phyloP scores from a whole-genome alignment of 306 rosid species.

The Malus orientalis region DNA sequence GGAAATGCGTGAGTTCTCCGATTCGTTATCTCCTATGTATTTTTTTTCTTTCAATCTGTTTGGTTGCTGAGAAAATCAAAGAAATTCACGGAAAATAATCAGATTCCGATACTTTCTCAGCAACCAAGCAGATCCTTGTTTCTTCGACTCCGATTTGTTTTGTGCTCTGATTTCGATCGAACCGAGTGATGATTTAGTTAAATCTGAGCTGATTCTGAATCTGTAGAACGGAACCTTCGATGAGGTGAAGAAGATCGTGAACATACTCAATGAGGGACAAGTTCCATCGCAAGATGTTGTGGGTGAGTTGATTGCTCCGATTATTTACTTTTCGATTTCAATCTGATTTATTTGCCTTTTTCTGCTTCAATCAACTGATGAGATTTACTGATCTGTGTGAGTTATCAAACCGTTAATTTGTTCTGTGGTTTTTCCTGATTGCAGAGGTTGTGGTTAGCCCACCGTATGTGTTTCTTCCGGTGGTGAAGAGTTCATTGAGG shows the following conservation, averaged over 20 bases:
- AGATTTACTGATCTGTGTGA: neutral
- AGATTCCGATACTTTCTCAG: neutral
- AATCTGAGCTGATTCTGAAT: neutral
- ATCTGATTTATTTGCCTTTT: neutral
- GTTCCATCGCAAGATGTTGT: constrained; percentile 71
- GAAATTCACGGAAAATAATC: neutral
- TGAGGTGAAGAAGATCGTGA: constrained; percentile 77
- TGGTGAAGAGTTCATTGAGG: constrained; percentile 48
- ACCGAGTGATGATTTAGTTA: neutral
- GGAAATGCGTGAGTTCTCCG: constrained; percentile 46
- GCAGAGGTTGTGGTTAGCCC: constrained; percentile 92
- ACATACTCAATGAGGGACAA: constrained; percentile 52
- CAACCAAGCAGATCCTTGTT: neutral
- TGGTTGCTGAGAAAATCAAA: neutral
- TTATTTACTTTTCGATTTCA: neutral
- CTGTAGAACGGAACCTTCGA: constrained; percentile 67
- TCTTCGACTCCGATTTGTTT: neutral
- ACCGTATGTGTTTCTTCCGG: constrained; percentile 59
- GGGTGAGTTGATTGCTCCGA: constrained; percentile 33
- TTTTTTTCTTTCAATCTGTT: neutral
- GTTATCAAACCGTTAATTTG: neutral
- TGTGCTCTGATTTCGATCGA: neutral
- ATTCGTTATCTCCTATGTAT: neutral
- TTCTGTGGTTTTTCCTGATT: neutral
- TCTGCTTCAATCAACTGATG: too few relatives aligned